Conservation (phyloP, 1,284 basidiomycete species). For the Testicularia cyperi region DNA sequence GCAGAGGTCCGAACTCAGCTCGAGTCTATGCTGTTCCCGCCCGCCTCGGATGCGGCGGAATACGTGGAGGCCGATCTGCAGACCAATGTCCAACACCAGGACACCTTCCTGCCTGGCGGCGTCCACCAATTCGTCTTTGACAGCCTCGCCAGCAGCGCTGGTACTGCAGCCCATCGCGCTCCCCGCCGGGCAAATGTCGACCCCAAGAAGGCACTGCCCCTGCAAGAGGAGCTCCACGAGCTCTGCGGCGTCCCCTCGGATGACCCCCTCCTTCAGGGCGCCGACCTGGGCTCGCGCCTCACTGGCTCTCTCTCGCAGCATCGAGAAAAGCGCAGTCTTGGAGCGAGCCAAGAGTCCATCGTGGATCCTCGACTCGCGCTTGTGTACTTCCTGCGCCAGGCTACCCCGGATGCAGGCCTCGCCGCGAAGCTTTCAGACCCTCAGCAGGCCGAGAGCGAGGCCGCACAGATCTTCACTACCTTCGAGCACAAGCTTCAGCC, state of each 20-base stretch:
- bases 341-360: slow-evolving; percentile 23
- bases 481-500: slow-evolving; percentile 46
- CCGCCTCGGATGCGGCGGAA: slow-evolving; percentile 6
- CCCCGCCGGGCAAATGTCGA: slow-evolving; percentile 19
- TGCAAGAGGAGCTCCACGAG: slow-evolving; percentile 46
- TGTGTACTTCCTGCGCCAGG: slow-evolving; percentile 41
- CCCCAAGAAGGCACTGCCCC: slow-evolving; percentile 11
- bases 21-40: slow-evolving; percentile 21
- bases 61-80: slow-evolving; percentile 8
- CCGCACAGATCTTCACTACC: slow-evolving; percentile 34
- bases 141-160: slow-evolving; percentile 2
- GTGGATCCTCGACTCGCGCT: slow-evolving; percentile 45
- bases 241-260: slow-evolving; percentile 40
- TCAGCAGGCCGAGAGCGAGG: slow-evolving; percentile 19
- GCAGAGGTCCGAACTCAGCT: slow-evolving; percentile 21
- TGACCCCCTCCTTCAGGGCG: slow-evolving; percentile 43
- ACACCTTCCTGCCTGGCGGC: slow-evolving; percentile 24
- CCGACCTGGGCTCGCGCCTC: slow-evolving; percentile 35
- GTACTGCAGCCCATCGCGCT: slow-evolving; percentile 1
- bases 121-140: slow-evolving; percentile 42
- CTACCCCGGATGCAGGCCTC: slow-evolving; percentile 36
- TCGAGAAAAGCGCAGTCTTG: slow-evolving; percentile 12
- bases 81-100: slow-evolving; percentile 1
- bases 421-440: slow-evolving; percentile 34
- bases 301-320: slow-evolving; percentile 26